Base-by-base conservation (phyloP, 495 filamentous ascomycete species). In the Daldinia vernicosa region DNA sequence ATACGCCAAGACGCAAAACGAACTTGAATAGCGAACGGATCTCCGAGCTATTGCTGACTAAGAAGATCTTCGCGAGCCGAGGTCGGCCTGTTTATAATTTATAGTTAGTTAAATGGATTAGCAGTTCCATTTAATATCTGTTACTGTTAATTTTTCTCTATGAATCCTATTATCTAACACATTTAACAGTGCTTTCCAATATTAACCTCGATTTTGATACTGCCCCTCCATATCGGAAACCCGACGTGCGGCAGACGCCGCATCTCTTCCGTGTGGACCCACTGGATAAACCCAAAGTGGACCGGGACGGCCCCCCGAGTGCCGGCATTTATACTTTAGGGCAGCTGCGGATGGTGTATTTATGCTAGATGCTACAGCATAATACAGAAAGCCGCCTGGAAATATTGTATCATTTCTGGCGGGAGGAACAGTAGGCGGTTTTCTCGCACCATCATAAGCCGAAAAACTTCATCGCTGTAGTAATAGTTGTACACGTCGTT, bases 1-100 rank as follows among this genome's bases (percentile, higher is more conserved):
- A 39, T 39, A 39, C 24, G 69, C 69, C 58, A 71, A 71, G 69
- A 33, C 61, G 17, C 53, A 47, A 43, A 58, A 4, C 47, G 19
- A 12, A 33, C 9, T 51, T n/a, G 26, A 58, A 22, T 11, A 47
- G 4, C 43, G 43, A 57, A 59, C 32, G 7, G 30, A 40, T 40
- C 30, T 53, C 45, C 22, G 57, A 67, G 50, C 57, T 28, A 56
- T 9, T 26, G 52, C 58, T 71, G 45, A 63, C 58, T 66, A 65
- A 66, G 57, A 28, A 52, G 27, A 35, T 19, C 17, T 22, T 45
- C 8, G 9, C n/a, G 26, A 30, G 62, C 69, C 69, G 69, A 71
- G 26, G 15, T 71, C 69, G 69, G 63, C 58, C 12, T 61, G 6
- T 43, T 45, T 14, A 26, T n/a, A 27, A 55, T 22, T 47, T 47